Evolutionary conservation across 176 grass and related monocot genomes (phyloP).

Genomic region (Bolboschoenus planiculmis): DNA sequence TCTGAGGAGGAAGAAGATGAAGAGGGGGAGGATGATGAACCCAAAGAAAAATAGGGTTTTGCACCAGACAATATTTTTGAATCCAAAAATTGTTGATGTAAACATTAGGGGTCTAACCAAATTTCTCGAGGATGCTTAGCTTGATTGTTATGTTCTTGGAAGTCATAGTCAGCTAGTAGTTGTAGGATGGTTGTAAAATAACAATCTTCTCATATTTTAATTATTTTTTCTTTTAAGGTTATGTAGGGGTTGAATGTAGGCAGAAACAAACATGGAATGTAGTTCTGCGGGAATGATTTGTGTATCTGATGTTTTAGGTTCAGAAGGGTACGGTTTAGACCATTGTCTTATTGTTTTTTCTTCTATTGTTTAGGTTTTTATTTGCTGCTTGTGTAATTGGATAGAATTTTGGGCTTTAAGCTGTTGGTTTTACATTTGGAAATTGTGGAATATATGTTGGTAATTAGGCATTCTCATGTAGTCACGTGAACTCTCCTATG

Average conservation of each 20-base stretch:
- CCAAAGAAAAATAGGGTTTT: slow-evolving; percentile 19
- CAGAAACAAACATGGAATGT: neutral
- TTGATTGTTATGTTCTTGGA: neutral
- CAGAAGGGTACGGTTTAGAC: neutral
- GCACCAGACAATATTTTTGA: neutral
- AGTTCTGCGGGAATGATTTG: slow-evolving; percentile 7
- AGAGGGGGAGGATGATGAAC: slow-evolving; percentile 31
- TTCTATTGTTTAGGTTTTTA: neutral
- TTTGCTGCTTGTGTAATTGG: neutral
- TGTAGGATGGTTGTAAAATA: slow-evolving; percentile 16
- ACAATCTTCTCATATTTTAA: slow-evolving; percentile 10
- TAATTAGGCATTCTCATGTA: neutral
- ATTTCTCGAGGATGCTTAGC: slow-evolving; percentile 20
- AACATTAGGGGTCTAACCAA: slow-evolving; percentile 25
- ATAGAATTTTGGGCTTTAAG: neutral
- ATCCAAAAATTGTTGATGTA: slow-evolving; percentile 5
- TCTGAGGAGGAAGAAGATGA: slow-evolving; percentile 62
- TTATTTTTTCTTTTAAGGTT: slow-evolving; percentile 4
- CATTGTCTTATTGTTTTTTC: neutral
- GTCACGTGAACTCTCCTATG: neutral
- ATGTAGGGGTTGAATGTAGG: neutral
- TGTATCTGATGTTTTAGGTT: slow-evolving; percentile 17
- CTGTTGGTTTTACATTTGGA: neutral
- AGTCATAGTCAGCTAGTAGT: slow-evolving; percentile 3
- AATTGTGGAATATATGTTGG: neutral